Evolutionary conservation across 495 filamentous ascomycete species (phyloP), one percentile per base, ranked within the genome.

Genomic region (Aspergillus wentii): DNA sequence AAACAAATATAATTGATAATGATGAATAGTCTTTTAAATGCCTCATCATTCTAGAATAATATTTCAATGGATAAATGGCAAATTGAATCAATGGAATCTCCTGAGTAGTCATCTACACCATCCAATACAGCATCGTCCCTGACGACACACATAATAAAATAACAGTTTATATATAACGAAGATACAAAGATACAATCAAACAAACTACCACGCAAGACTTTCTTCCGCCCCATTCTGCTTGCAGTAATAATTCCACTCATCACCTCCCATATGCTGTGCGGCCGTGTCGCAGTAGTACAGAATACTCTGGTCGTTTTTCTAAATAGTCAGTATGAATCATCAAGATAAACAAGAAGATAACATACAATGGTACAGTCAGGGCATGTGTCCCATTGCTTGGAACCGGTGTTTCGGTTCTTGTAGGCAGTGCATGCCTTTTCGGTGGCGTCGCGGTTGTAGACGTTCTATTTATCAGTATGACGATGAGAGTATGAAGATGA

Each of bases 311-410:
- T 42, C 41, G 14, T 22, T 46, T 30, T 17, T n/a, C 11, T 46
- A 17, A n/a, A n/a, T n/a, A n/a, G n/a, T n/a, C n/a, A n/a, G n/a
- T n/a, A n/a, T n/a, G n/a, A n/a, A n/a, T n/a, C n/a, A n/a, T n/a
- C n/a, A n/a, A n/a, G n/a, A n/a, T n/a, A n/a, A n/a, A n/a, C n/a
- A n/a, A n/a, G n/a, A n/a, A n/a, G n/a, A n/a, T n/a, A n/a, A n/a
- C n/a, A n/a, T n/a, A n/a, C n/a, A n/a, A n/a, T n/a, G 9, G 46
- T 44, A 39, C 50, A 54, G 41, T 54, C 50, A 10, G 50, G 46
- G 19, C 50, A 54, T 15, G 40, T 39, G 17, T 54, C 50, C 46
- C 46, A 54, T 36, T 54, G 45, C 15, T 54, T 42, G 33, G 31
- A 35, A 3, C 50, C 50, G 8, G 50, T 54, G 26, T 49, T 54